Conservation (phyloP, 2,329 filamentous ascomycete genomes). For the Hymenoscyphus fructigenus region DNA sequence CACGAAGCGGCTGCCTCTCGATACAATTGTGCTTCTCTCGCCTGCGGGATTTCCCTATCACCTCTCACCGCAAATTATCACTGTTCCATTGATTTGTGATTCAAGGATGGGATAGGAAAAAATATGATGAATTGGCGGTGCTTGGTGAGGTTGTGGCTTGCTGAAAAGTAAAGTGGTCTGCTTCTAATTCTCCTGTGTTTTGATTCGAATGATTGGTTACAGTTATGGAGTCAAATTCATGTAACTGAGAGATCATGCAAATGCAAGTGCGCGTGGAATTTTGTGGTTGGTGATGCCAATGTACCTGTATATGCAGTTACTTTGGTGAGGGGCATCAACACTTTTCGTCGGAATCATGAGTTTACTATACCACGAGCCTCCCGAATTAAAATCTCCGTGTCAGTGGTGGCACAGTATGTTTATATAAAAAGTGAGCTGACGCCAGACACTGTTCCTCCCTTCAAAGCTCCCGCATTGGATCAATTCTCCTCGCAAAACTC, state of each 20-base stretch:
- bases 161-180: not conserved
- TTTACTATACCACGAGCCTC: not conserved
- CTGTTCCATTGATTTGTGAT: not conserved
- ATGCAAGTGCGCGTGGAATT: not conserved
- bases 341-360: not conserved
- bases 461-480: not conserved
- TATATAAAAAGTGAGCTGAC: not conserved
- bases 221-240: not conserved
- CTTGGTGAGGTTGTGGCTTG: not conserved
- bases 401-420: not conserved
- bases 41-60: constrained; percentile 1
- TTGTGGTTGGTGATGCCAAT: not conserved
- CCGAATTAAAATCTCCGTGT: not conserved
- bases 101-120: not conserved
- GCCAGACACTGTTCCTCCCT: not conserved
- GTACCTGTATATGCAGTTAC: not conserved
- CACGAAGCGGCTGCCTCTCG: not conserved
- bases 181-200: not conserved
- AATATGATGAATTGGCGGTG: not conserved
- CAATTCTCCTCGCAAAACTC: not conserved
- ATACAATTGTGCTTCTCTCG: not conserved
- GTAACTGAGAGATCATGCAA: not conserved
- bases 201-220: not conserved
- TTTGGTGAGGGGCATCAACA: not conserved
- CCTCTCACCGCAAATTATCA: not conserved